phyloP scores from a whole-genome alignment of 1,284 basidiomycete genomes.

The Ceratobasidium sp. region DNA sequence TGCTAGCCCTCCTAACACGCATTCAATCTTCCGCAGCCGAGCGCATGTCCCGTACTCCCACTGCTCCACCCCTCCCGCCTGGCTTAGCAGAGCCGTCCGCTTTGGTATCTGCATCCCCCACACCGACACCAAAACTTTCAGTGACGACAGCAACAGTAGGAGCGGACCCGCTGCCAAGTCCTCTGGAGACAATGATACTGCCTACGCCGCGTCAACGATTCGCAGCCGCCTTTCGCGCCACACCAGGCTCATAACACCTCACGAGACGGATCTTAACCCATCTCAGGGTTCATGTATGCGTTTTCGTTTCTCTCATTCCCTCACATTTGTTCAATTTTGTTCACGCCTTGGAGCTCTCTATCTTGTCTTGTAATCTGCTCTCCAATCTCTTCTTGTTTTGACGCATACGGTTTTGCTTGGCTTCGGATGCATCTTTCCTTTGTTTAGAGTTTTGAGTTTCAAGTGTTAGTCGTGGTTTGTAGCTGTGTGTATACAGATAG shows the following conservation, averaged over 20 bases:
- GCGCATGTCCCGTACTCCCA: constrained; percentile 4
- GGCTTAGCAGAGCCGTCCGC: neutral
- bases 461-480: too few species aligned
- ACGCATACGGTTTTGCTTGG: too few species aligned
- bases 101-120: neutral
- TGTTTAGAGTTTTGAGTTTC: too few species aligned
- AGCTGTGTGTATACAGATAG: too few species aligned
- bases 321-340: too few species aligned
- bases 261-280: neutral
- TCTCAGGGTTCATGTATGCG: constrained; percentile 6
- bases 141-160: neutral
- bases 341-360: neutral
- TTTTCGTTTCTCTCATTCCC: constrained; percentile 2
- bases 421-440: too few species aligned
- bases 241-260: neutral
- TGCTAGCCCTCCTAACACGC: constrained; percentile 41
- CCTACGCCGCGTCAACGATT: constrained; percentile 32
- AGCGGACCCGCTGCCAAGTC: constrained; percentile 23
- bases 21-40: constrained; percentile 41
- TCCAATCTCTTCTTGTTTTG: too few species aligned
- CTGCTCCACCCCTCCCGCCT: constrained; percentile 19
- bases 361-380: too few species aligned
- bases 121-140: neutral
- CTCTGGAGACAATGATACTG: constrained; percentile 27
- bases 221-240: constrained; percentile 10